These are phyloP conservation scores for Gigaspora rosea DNA, from an alignment of 192 early-diverging fungal species.

Conservation along the genomic window DNA sequence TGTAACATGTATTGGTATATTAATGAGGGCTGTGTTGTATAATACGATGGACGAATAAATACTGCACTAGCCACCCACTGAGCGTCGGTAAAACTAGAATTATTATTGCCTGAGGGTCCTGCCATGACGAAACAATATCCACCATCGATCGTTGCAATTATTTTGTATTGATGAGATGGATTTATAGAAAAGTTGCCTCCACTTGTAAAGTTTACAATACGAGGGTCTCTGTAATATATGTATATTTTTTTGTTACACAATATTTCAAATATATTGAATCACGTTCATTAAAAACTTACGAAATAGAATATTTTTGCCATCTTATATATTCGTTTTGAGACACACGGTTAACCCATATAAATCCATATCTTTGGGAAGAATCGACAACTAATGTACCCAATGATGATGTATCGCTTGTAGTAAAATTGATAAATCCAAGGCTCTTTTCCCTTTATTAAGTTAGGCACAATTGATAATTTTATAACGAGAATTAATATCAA, in stretches of 20 bases:
- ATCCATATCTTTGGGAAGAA: background rate
- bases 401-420: background rate
- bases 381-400: background rate
- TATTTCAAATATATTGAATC: no score
- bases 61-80: background rate
- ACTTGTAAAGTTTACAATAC: no score
- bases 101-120: background rate
- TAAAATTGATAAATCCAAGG: no score
- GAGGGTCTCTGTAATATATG: no score
- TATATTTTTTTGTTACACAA: no score
- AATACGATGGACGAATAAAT: background rate
- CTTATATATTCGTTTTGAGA: background rate
- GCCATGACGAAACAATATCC: background rate
- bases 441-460: no score
- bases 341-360: slow-evolving; percentile 11
- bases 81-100: background rate
- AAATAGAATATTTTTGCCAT: background rate
- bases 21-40: background rate
- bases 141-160: background rate
- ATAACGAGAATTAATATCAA: no score
- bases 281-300: background rate
- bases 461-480: no score
- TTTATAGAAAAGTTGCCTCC: no score
- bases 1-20: background rate
- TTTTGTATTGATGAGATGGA: no score